Evolutionary conservation across 2,329 filamentous ascomycete species (phyloP).

Genomic region (Mariannaea sp.): DNA sequence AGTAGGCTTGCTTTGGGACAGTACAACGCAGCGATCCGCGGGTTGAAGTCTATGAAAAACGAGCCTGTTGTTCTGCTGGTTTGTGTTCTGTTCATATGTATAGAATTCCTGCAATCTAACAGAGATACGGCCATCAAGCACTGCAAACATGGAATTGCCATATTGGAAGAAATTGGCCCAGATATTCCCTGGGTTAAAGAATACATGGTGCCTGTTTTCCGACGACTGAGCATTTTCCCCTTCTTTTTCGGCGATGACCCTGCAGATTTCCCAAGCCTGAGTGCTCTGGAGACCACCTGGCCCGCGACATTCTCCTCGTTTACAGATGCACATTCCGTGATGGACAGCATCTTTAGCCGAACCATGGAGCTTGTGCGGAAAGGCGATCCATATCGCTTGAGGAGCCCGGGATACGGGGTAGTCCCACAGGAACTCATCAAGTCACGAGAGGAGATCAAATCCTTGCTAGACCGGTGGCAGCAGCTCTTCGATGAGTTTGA

Average conservation of each 20-base stretch:
- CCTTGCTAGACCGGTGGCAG: not conserved
- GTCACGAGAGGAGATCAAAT: not conserved
- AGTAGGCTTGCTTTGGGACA: constrained; percentile 16
- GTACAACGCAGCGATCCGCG: constrained; percentile 20
- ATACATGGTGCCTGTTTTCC: constrained; percentile 18
- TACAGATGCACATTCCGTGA: constrained; percentile 14
- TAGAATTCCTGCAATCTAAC: constrained; percentile 22
- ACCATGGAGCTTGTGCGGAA: constrained; percentile 2
- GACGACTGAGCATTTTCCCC: constrained; percentile 14
- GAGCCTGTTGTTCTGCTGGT: constrained; percentile 15
- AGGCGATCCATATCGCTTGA: not conserved
- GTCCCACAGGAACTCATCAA: not conserved
- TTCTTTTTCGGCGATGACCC: constrained; percentile 13
- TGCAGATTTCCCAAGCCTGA: not conserved
- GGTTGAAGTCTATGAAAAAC: constrained; percentile 8
- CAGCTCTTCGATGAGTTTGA: not conserved
- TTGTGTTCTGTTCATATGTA: constrained; percentile 23
- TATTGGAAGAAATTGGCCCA: constrained; percentile 8
- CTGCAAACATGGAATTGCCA: constrained; percentile 6
- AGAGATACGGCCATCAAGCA: constrained; percentile 15
- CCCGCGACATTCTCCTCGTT: constrained; percentile 1
- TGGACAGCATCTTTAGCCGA: constrained; percentile 15
- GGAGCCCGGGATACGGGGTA: not conserved
- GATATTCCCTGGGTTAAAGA: not conserved
- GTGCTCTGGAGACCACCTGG: not conserved